Evolutionary conservation across 768 basidiomycete genomes (phyloP).

Genomic region (Pleurotus salmoneostramineus): DNA sequence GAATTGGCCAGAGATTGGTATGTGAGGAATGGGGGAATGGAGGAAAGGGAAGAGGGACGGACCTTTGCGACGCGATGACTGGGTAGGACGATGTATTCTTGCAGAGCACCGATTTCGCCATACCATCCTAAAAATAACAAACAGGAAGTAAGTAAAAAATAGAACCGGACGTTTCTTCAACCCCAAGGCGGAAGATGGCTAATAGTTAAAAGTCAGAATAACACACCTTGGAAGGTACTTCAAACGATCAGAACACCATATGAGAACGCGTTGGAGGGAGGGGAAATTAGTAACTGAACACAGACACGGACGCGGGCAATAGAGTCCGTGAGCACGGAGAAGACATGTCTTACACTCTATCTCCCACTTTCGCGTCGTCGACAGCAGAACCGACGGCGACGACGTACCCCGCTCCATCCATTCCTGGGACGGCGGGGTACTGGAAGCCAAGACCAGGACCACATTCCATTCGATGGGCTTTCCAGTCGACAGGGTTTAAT

Average conservation of each 20-base stretch:
- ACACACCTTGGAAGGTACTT: constrained; percentile 6
- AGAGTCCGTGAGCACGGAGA: too few species aligned
- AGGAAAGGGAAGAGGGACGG: neutral
- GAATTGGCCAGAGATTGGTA: neutral
- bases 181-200: too few species aligned
- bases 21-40: too few species aligned
- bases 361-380: constrained; percentile 42
- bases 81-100: constrained; percentile 38
- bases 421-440: constrained; percentile 44
- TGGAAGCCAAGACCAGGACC: constrained; percentile 28
- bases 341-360: constrained; percentile 40
- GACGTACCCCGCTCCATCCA: constrained; percentile 49
- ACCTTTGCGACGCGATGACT: constrained; percentile 40
- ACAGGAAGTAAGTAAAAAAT: constrained; percentile 23
- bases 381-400: constrained; percentile 50
- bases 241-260: constrained; percentile 2
- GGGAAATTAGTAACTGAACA: neutral
- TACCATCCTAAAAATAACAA: constrained; percentile 27
- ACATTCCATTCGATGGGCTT: constrained; percentile 31
- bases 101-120: constrained; percentile 33
- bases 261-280: neutral
- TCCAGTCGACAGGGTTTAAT: constrained; percentile 53
- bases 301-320: too few species aligned
- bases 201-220: neutral
- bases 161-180: constrained; percentile 3